A percentile compares a stretch with the other conserved stretches of the same genome.
phyloP scores from a whole-genome alignment of 768 basidiomycete species.

The Punctularia strigosozonata region DNA sequence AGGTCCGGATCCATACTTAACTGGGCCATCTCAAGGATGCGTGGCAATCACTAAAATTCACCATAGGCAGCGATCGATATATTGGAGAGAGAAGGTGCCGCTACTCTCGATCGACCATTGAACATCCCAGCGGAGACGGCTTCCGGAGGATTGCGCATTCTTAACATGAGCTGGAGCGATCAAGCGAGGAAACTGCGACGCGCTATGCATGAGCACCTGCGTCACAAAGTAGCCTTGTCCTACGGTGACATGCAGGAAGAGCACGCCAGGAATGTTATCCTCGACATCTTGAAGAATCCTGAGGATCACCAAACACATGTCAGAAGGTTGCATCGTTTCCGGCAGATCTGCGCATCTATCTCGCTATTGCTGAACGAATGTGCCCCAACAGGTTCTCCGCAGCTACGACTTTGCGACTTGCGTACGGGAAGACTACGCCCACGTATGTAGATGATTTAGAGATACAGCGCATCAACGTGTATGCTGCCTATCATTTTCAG shows the following conservation, averaged over 20 bases:
- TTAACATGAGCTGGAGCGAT: constrained; percentile 17
- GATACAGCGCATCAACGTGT: constrained; percentile 20
- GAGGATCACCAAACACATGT: constrained; percentile 21
- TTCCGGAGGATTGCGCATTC: constrained; percentile 20
- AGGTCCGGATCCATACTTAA: no score
- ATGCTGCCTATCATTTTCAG: no score
- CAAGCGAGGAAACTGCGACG: constrained; percentile 19
- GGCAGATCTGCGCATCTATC: no score
- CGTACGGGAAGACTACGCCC: constrained; percentile 27
- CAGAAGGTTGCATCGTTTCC: constrained; percentile 19
- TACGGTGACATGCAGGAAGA: constrained; percentile 22
- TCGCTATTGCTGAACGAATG: no score
- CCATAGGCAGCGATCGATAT: constrained; percentile 24
- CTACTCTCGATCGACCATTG: constrained; percentile 24
- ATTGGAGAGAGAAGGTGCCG: constrained; percentile 25
- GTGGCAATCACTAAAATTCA: no score
- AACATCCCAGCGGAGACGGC: constrained; percentile 19
- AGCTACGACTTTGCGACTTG: no score
- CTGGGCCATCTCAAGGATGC: no score
- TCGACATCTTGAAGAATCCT: constrained; percentile 23
- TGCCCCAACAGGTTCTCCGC: no score
- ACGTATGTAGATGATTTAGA: constrained; percentile 25
- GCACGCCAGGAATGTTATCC: constrained; percentile 20
- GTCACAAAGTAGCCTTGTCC: constrained; percentile 18
- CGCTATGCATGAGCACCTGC: constrained; percentile 22